Base-by-base conservation (phyloP, 352 stramenopile species). In the Phytophthora pluvialis region DNA sequence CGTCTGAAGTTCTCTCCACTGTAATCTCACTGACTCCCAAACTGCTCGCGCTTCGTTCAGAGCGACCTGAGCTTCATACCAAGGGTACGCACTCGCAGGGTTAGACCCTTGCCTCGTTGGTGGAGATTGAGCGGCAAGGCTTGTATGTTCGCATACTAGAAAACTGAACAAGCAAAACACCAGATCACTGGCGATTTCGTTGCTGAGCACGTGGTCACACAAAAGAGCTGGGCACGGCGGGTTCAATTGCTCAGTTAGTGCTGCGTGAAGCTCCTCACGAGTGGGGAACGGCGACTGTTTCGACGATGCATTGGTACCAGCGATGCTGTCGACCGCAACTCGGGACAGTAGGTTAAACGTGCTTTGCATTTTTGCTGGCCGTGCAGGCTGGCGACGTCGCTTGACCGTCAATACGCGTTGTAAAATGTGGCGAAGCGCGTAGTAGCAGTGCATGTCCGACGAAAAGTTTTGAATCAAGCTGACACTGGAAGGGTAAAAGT, bases 401-500 rank as follows among this genome's bases (percentile, higher is more conserved):
- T 70, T 67, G 4, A 60, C 42, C n/a, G 53, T 45, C 13, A 86
- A 25, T 1, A 89, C 48, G 1, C 68, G 73, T 29, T 80, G 48
- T 1, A 91, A 44, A 48, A 88, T 69, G n/a, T 91, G 76, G 6
- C 73, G 73, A n/a, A 89, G 56, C 0, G 77, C 75, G 29, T 89
- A 88, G 46, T 77, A 70, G 52, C 67, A 65, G 54, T 78, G 82
- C 76, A 90, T 87, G 31, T 92, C 83, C 18, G 81, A 78, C 10
- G 73, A 79, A 36, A 88, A 92, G 35, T 92, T 92, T 52, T 90
- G 83, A 33, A 90, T 78, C 29, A 91, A 84, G 1, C 74, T 77
- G 2, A 42, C 42, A 5, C 38, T 51, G 12, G 48, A 59, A 1
- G 60, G 29, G 3, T 42, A 62, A 5, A 63, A 72, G 35, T 81